A percentile compares a stretch with the other conserved stretches of the same genome.
These are phyloP conservation scores for Boletales sp. DNA, from an alignment of 768 basidiomycete genomes.

Conservation along the genomic window DNA sequence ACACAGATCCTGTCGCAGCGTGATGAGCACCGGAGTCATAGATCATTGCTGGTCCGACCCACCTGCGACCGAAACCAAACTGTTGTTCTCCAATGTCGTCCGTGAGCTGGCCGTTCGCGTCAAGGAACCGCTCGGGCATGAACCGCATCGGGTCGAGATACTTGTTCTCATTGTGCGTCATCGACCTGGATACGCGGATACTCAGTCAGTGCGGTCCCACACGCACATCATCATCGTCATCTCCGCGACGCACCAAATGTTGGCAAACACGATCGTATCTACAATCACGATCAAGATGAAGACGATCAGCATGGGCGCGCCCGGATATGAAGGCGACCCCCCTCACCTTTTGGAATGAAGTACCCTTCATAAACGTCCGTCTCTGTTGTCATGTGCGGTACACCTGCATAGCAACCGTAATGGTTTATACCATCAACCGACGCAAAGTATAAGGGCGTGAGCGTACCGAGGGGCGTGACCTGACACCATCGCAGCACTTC, in stretches of 20 bases:
- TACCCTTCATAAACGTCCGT: slow-evolving; percentile 15
- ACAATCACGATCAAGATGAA: no score
- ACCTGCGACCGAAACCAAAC: slow-evolving; percentile 26
- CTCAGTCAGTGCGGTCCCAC: neutral
- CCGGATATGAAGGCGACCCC: neutral
- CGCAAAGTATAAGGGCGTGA: neutral
- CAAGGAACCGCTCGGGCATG: slow-evolving; percentile 20
- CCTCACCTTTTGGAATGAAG: slow-evolving; percentile 19
- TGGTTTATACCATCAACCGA: neutral
- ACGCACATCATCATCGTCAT: neutral
- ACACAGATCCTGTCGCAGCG: slow-evolving; percentile 18
- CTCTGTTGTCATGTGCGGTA: slow-evolving; percentile 23
- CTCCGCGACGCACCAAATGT: slow-evolving; percentile 11
- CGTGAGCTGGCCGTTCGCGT: slow-evolving; percentile 12
- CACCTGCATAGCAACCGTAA: slow-evolving; percentile 12
- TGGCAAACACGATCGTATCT: slow-evolving; percentile 24
- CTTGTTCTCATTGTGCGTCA: slow-evolving; percentile 22
- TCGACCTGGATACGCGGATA: slow-evolving; percentile 14
- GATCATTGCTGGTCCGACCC: neutral
- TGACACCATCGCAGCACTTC: slow-evolving; percentile 26
- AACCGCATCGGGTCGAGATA: slow-evolving; percentile 21
- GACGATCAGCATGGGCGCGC: no score
- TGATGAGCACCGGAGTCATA: neutral
- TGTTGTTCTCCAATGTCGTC: slow-evolving; percentile 16
- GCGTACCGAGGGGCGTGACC: slow-evolving; percentile 20